Base-by-base conservation (phyloP, 2,329 filamentous ascomycete genomes). In the Monosporascus sp. region DNA sequence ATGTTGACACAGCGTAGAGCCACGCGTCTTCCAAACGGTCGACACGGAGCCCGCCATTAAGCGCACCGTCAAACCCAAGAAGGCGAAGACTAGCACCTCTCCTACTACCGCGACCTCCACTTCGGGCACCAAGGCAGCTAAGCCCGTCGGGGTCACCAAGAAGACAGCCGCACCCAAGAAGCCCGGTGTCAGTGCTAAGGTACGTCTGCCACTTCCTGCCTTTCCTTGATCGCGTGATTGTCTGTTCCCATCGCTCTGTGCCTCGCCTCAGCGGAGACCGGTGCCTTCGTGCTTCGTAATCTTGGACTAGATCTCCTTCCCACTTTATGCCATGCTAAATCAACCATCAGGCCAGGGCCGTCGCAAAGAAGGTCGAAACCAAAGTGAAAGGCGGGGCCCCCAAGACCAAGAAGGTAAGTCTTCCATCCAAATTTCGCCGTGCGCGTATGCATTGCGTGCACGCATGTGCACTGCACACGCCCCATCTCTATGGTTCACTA, bases 11-110 rank as follows among this genome's bases (percentile, higher is more conserved):
- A 20, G 39, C n/a, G 15, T n/a, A 46, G 43, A 73, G 66, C 78
- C 79, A 56, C 77, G 79, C 63, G 68, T 81, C 65, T 74, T 81
- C 64, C 65, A 70, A 55, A 68, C 72, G 45, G 64, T 80, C 62
- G 77, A 80, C 64, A 76, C 75, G 15, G 70, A 68, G 44, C 75
- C 76, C 24, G 67, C 69, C 55, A 72, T 76, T 63, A 72, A 72
- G 68, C 72, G 74, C 61, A 70, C 61, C 48, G 61, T 60, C 52
- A 68, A 68, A 59, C 61, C 65, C 44, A 68, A 62, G 43, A 46
- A 27, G 61, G 53, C 56, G 8, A 62, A 65, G 55, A 63, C 57
- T 49, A 35, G 31, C 31, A 35, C 31, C 31, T 48, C 57, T 9
- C 48, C 59, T 15, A 27, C 59, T 15, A 27, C 61, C 15, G 25